Evolutionary conservation across 2,329 filamentous ascomycete genomes (phyloP), one percentile per base, ranked within the genome.

Genomic region (Bisporella sp.): DNA sequence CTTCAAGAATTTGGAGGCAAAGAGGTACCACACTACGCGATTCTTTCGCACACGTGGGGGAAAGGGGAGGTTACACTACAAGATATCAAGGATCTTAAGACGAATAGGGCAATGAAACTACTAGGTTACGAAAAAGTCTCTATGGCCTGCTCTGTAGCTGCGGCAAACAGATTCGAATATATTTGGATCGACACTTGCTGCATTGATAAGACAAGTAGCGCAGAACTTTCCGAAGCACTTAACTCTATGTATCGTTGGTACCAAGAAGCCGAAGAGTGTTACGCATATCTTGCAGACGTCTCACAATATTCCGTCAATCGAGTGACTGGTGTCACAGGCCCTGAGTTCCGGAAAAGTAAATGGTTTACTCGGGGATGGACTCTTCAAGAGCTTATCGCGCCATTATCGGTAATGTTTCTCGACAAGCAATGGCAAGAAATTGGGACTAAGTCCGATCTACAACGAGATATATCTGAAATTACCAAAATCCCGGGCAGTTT

Each of bases 1-100:
- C 50, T 53, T 5, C n/a, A 50, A 31, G 41, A 45, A n/a, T 53
- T 53, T 41, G 28, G 41, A 9, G 50, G 44, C n/a, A 29, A 46
- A 1, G 32, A 55, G 2, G 53, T 59, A n/a, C 62, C 62, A 1
- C 42, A 45, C 2, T 66, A 66, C 46, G 62, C 59, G 2, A 66
- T 66, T 6, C 56, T 67, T 5, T 66, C 63, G 5, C 65, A 67
- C 47, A 62, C 56, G 2, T 66, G 65, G 64, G 59, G 52, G 2
- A 42, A 56, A 1, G 62, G 58, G 4, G 66, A 68, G 53, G 59
- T 66, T 3, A 49, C 58, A 0, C 59, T 62, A 35, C 45, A 53
- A 21, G 63, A 66, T 35, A 51, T 63, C 13, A 29, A 37, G 13
- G 30, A 21, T 7, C 52, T 51, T 2, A 62, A 66, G 45, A 45